Percentiles rank a stretch among this genome's conserved stretches.
Conservation (phyloP, 2,329 filamentous ascomycete genomes). For the Malbranchea zuffiana region DNA sequence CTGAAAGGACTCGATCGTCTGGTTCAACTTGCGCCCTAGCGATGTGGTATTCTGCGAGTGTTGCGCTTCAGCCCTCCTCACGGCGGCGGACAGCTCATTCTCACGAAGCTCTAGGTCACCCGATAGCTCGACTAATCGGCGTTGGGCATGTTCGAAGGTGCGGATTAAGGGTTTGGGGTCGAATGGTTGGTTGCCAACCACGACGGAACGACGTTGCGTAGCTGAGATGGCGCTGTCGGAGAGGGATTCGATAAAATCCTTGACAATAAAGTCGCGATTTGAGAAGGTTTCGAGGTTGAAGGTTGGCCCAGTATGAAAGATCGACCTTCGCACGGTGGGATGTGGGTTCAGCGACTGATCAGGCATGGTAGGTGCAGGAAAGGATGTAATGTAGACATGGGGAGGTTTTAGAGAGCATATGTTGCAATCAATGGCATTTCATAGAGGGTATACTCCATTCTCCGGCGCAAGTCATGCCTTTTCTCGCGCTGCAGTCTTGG, state of each 20-base stretch:
- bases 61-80: constrained; percentile 80
- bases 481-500: too few species aligned
- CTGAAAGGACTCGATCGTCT: constrained; percentile 86
- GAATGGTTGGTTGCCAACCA: constrained; percentile 49
- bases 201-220: constrained; percentile 64
- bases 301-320: constrained; percentile 67
- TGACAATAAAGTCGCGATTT: constrained; percentile 88
- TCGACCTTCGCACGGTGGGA: constrained; percentile 37
- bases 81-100: constrained; percentile 80
- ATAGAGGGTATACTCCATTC: too few species aligned
- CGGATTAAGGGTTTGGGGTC: constrained; percentile 95
- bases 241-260: constrained; percentile 90
- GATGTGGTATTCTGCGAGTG: constrained; percentile 86
- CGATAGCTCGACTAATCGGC: constrained; percentile 41
- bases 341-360: constrained; percentile 21
- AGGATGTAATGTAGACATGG: constrained; percentile 10
- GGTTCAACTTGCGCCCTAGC: constrained; percentile 76
- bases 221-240: constrained; percentile 70
- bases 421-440: too few species aligned
- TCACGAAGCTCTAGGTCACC: constrained; percentile 83
- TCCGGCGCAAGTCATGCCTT: too few species aligned
- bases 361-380: constrained; percentile 23
- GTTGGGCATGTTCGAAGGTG: constrained; percentile 67
- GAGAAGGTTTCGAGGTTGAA: constrained; percentile 86
- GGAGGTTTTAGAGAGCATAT: background rate